Percentiles rank a stretch among this genome's conserved stretches.
These are phyloP conservation scores for Phytophthora sp. DNA, from an alignment of 352 stramenopile species.

Conservation along the genomic window DNA sequence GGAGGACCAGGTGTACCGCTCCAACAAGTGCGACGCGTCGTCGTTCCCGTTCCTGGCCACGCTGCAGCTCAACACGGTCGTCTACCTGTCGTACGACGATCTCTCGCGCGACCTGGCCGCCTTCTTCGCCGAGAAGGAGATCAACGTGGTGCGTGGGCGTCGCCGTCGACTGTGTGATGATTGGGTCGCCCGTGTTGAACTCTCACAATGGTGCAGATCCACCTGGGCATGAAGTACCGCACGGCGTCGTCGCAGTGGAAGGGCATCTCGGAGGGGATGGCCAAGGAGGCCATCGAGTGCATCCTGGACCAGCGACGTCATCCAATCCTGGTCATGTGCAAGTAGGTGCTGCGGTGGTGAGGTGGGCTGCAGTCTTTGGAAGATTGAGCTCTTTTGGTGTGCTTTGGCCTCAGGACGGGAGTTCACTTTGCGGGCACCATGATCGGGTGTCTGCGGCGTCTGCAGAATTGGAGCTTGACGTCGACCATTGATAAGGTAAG, in stretches of 20 bases:
- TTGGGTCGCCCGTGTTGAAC: neutral
- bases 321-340: constrained; percentile 89
- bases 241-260: constrained; percentile 70
- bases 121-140: constrained; percentile 85
- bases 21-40: constrained; percentile 88
- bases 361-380: neutral
- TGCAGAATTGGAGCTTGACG: constrained; percentile 89
- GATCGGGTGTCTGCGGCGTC: constrained; percentile 79
- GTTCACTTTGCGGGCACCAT: constrained; percentile 81
- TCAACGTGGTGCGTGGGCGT: constrained; percentile 56
- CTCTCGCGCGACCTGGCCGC: constrained; percentile 76
- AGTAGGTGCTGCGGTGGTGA: constrained; percentile 45
- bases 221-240: constrained; percentile 85
- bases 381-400: neutral
- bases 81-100: constrained; percentile 88
- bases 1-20: constrained; percentile 83
- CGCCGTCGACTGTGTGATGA: neutral
- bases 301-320: constrained; percentile 82
- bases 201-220: constrained; percentile 48
- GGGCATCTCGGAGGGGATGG: constrained; percentile 81
- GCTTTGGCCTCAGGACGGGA: constrained; percentile 48
- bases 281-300: constrained; percentile 86
- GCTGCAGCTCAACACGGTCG: constrained; percentile 83
- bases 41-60: constrained; percentile 85
- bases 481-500: constrained; percentile 86